Conservation (phyloP, 2,329 filamentous ascomycete species). For the Penicillium glabrum region DNA sequence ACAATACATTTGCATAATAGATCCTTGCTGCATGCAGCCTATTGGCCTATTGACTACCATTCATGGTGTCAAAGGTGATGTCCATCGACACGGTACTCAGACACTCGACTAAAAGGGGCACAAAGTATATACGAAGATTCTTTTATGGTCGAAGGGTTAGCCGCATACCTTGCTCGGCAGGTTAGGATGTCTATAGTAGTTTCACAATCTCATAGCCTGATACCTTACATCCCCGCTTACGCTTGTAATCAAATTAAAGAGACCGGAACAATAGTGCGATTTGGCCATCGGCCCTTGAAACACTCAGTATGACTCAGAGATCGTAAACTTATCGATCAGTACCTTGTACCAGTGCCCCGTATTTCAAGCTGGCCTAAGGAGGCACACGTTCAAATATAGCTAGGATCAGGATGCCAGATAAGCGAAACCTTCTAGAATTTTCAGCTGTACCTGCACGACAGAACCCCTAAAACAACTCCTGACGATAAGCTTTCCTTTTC, state of each 20-base stretch:
- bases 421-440: not conserved
- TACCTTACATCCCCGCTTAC: not conserved
- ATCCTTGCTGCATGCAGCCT: conserved; percentile 47
- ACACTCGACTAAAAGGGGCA: not conserved
- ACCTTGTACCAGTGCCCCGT: not conserved
- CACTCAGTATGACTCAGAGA: not conserved
- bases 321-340: not conserved
- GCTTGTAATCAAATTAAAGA: not conserved
- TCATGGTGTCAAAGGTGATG: conserved; percentile 34
- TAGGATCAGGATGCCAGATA: not conserved
- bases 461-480: not conserved
- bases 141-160: conserved; percentile 28
- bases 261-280: too few species aligned
- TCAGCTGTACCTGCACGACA: not conserved
- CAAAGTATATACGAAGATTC: conserved; percentile 5
- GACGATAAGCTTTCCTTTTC: not conserved
- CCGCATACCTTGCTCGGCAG: conserved; percentile 29
- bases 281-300: not conserved
- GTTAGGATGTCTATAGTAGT: conserved; percentile 1
- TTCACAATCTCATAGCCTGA: not conserved
- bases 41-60: conserved; percentile 32
- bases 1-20: conserved; percentile 36
- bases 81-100: conserved; percentile 26
- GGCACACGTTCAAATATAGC: not conserved
- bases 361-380: not conserved